Evolutionary conservation across 768 basidiomycete species (phyloP).

Genomic region (Kwoniella sp.): DNA sequence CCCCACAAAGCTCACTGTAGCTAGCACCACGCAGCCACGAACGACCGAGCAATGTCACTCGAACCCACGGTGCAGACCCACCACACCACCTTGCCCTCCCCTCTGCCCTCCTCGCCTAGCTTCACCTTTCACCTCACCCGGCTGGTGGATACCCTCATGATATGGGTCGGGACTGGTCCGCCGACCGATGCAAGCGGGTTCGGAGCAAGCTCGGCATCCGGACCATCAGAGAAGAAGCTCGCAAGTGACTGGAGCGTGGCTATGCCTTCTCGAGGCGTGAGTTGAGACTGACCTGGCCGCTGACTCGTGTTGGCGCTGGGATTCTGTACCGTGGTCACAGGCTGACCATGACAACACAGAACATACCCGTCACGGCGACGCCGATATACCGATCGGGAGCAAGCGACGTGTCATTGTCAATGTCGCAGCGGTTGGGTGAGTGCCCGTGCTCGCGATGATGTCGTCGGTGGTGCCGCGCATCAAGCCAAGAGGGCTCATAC

Average conservation of each 20-base stretch:
- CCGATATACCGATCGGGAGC: constrained; percentile 32
- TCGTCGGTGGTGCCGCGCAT: too few relatives aligned
- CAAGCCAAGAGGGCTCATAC: too few relatives aligned
- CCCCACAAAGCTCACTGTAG: too few relatives aligned
- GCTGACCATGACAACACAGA: constrained; percentile 16
- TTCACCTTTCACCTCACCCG: constrained; percentile 37
- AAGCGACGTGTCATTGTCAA: constrained; percentile 29
- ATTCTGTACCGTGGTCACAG: not conserved
- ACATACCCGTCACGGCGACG: constrained; percentile 32
- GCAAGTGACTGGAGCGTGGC: constrained; percentile 40
- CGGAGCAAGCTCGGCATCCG: not conserved
- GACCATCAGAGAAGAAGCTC: constrained; percentile 19
- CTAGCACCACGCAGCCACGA: too few relatives aligned
- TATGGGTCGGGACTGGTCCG: constrained; percentile 36
- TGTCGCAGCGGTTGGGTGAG: constrained; percentile 40
- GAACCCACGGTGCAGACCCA: constrained; percentile 16
- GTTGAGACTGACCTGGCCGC: too few relatives aligned
- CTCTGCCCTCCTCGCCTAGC: constrained; percentile 24
- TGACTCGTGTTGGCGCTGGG: too few relatives aligned
- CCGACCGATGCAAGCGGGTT: constrained; percentile 1
- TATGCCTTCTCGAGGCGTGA: constrained; percentile 39
- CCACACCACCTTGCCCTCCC: constrained; percentile 27
- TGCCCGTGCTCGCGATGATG: constrained; percentile 1
- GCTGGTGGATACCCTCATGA: constrained; percentile 27
- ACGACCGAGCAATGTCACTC: constrained; percentile 1